phyloP scores from a whole-genome alignment of 2,329 filamentous ascomycete species.

The Cytospora mali region DNA sequence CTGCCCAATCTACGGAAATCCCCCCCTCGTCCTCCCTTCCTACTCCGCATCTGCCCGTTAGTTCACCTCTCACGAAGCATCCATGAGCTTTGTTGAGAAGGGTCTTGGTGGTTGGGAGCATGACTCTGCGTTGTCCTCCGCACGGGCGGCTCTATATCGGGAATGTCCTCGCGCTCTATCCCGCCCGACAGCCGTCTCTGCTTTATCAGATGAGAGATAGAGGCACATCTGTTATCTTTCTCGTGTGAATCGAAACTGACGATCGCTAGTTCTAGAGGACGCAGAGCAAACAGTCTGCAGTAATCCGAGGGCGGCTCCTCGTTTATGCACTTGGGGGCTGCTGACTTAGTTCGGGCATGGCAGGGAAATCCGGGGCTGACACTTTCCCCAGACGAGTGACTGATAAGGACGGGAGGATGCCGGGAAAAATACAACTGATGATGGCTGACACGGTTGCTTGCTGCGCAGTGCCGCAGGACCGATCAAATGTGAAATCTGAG shows the following conservation, averaged over 20 bases:
- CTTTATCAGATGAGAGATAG: constrained; percentile 13
- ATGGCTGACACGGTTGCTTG: too few relatives aligned
- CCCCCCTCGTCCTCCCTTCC: not conserved
- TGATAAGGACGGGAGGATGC: not conserved
- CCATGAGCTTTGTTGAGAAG: not conserved
- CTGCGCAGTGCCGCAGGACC: not conserved
- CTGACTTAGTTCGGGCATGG: constrained; percentile 13
- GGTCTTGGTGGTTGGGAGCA: too few relatives aligned
- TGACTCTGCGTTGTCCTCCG: constrained; percentile 13
- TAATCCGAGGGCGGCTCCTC: constrained; percentile 15
- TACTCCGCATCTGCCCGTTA: not conserved
- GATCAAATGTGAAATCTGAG: not conserved
- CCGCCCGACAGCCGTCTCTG: constrained; percentile 27
- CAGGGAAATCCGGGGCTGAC: constrained; percentile 13
- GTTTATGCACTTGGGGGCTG: constrained; percentile 4
- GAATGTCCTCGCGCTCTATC: constrained; percentile 25
- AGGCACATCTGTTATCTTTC: constrained; percentile 16
- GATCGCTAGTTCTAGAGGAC: constrained; percentile 4
- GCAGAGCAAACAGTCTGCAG: constrained; percentile 25
- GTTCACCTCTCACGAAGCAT: not conserved
- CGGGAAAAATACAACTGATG: not conserved
- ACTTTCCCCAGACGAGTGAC: not conserved
- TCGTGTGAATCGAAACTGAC: constrained; percentile 19
- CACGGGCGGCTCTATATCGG: constrained; percentile 26
- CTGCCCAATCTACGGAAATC: not conserved